phyloP scores from a whole-genome alignment of 2,329 filamentous ascomycete genomes.

The Helicocarpus griseus region DNA sequence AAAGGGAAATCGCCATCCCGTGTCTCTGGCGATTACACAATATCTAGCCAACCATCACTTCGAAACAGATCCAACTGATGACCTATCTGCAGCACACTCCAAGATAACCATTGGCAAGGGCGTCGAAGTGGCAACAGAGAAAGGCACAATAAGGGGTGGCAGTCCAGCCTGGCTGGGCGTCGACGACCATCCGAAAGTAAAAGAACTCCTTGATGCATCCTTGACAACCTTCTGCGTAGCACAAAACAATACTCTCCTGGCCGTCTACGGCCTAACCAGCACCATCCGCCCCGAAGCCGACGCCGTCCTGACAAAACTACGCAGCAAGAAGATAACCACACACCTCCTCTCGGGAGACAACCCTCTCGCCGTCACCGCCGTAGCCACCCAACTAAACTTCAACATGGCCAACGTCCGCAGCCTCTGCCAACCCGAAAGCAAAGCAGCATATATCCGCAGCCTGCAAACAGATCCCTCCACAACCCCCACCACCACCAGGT shows the following conservation, averaged over 20 bases:
- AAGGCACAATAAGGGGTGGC: slow-evolving; percentile 18
- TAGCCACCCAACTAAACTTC: slow-evolving; percentile 38
- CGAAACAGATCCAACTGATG: slow-evolving; percentile 5
- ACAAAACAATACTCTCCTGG: slow-evolving; percentile 33
- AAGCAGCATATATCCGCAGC: slow-evolving; percentile 42
- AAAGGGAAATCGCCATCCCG: slow-evolving; percentile 39
- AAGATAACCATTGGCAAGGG: slow-evolving; percentile 24
- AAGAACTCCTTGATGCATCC: slow-evolving; percentile 29
- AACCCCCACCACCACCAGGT: neutral
- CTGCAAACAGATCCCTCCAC: slow-evolving; percentile 15
- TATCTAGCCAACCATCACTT: slow-evolving; percentile 34
- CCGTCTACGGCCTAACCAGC: slow-evolving; percentile 43
- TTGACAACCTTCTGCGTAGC: slow-evolving; percentile 50
- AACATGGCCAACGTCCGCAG: slow-evolving; percentile 30
- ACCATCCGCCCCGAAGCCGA: slow-evolving; percentile 41
- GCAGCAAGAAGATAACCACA: slow-evolving; percentile 38
- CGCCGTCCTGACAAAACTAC: slow-evolving; percentile 43
- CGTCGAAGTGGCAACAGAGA: slow-evolving; percentile 15
- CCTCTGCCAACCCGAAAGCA: slow-evolving; percentile 44
- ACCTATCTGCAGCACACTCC: slow-evolving; percentile 14
- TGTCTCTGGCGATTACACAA: slow-evolving; percentile 33
- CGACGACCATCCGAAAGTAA: slow-evolving; percentile 21
- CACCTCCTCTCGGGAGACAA: slow-evolving; percentile 52
- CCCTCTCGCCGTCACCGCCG: slow-evolving; percentile 36
- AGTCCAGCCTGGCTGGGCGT: slow-evolving; percentile 29